Conservation (phyloP, 345 rosid species). For the Cardamine chenopodiifolia region DNA sequence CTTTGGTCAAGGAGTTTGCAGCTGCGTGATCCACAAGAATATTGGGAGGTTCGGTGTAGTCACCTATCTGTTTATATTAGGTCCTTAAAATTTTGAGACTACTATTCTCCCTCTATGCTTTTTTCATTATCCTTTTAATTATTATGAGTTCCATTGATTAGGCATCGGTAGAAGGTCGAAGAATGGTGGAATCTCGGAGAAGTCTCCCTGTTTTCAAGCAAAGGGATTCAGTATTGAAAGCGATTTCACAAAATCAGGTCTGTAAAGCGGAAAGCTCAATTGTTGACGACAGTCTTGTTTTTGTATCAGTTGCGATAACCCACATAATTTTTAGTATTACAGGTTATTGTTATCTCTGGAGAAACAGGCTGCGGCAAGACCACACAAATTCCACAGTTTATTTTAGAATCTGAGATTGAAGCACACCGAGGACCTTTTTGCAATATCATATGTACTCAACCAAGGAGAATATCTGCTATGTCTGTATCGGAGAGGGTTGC, state of each 20-base stretch:
- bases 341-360: slow-evolving; percentile 88
- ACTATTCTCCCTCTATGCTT: slow-evolving; percentile 11
- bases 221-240: slow-evolving; percentile 62
- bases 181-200: slow-evolving; percentile 67
- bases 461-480: slow-evolving; percentile 89
- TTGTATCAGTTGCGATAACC: slow-evolving; percentile 12
- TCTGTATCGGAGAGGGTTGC: slow-evolving; percentile 97
- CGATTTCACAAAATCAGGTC: slow-evolving; percentile 80
- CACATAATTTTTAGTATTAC: slow-evolving; percentile 26
- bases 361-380: slow-evolving; percentile 99
- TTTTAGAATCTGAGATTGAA: slow-evolving; percentile 77
- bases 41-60: slow-evolving; percentile 71
- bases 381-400: slow-evolving; percentile 93
- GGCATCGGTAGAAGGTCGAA: slow-evolving; percentile 72
- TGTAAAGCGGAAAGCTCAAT: slow-evolving; percentile 7
- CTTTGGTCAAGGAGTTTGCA: slow-evolving; percentile 58
- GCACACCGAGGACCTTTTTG: slow-evolving; percentile 73
- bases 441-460: slow-evolving; percentile 93
- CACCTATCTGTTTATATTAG: slow-evolving; percentile 9
- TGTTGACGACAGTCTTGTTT: not conserved
- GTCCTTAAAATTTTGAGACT: not conserved
- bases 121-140: not conserved
- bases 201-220: slow-evolving; percentile 82
- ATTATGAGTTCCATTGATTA: slow-evolving; percentile 31
- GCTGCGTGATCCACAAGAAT: slow-evolving; percentile 62